Percentiles rank a stretch among this genome's conserved stretches.
phyloP scores from a whole-genome alignment of 257 asterid genomes.

The Orobanche coerulescens region DNA sequence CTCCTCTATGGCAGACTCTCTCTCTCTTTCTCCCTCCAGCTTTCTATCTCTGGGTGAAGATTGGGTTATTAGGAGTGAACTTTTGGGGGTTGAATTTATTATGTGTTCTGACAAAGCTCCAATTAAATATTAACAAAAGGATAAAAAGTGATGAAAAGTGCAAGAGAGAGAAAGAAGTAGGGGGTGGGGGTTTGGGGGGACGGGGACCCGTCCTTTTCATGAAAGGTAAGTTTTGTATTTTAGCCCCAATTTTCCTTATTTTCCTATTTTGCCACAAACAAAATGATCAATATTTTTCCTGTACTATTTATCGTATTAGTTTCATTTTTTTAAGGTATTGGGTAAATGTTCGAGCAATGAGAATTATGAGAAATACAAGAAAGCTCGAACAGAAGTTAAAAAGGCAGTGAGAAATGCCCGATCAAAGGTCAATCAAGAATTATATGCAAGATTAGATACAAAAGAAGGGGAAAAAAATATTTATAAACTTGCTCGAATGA shows the following conservation, averaged over 20 bases:
- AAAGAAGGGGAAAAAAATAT: too few relatives aligned
- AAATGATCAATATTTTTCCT: not conserved
- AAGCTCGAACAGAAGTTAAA: too few relatives aligned
- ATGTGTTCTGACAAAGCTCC: slow-evolving; percentile 33
- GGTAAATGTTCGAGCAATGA: too few relatives aligned
- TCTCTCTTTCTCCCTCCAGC: not conserved
- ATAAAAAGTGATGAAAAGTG: slow-evolving; percentile 41
- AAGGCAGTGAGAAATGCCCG: too few relatives aligned
- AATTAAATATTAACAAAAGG: slow-evolving; percentile 14
- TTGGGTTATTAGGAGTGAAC: slow-evolving; percentile 19
- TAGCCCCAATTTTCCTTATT: not conserved
- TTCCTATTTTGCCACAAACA: not conserved
- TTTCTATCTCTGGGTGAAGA: slow-evolving; percentile 11
- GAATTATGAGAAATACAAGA: too few relatives aligned
- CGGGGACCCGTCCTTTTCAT: slow-evolving; percentile 33
- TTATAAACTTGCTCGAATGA: too few relatives aligned
- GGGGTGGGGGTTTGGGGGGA: slow-evolving; percentile 22
- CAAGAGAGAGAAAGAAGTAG: slow-evolving; percentile 22
- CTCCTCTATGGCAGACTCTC: too few relatives aligned
- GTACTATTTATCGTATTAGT: not conserved
- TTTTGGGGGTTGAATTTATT: slow-evolving; percentile 24
- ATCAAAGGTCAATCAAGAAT: too few relatives aligned
- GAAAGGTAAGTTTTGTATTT: not conserved
- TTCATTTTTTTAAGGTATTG: too few relatives aligned
- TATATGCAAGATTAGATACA: too few relatives aligned